phyloP scores from a whole-genome alignment of 1,284 basidiomycete genomes.

The Bjerkandera adusta region DNA sequence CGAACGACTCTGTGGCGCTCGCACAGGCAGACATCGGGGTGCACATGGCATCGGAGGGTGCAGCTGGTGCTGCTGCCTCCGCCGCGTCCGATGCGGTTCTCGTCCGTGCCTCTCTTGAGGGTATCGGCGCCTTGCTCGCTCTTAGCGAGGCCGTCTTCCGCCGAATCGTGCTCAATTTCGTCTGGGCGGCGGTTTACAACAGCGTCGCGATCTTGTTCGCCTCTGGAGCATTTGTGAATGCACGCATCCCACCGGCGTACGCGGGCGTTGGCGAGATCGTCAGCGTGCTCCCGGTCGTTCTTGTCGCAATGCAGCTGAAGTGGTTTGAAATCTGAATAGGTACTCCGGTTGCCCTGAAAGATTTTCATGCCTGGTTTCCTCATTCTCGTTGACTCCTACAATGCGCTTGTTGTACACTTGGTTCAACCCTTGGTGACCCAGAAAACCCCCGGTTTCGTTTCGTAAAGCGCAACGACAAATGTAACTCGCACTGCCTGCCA shows the following conservation, averaged over 20 bases:
- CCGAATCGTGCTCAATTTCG: constrained; percentile 42
- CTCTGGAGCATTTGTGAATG: constrained; percentile 43
- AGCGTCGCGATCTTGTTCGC: constrained; percentile 45
- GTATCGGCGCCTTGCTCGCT: constrained; percentile 39
- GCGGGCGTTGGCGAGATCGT: constrained; percentile 42
- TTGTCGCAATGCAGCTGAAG: constrained; percentile 33
- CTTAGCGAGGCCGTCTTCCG: constrained; percentile 40
- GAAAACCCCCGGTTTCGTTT: too few species aligned
- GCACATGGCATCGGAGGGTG: constrained; percentile 40
- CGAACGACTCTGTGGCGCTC: constrained; percentile 52
- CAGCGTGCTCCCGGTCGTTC: constrained; percentile 39
- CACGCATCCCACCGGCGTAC: constrained; percentile 38
- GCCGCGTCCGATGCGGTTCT: constrained; percentile 48
- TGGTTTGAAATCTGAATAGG: too few species aligned
- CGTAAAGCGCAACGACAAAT: too few species aligned
- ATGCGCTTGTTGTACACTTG: too few species aligned
- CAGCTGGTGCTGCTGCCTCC: constrained; percentile 32
- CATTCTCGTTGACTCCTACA: too few species aligned
- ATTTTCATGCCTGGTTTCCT: too few species aligned
- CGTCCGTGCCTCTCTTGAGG: constrained; percentile 34
- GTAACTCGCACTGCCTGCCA: too few species aligned
- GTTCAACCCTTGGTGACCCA: too few species aligned
- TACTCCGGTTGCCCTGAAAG: too few species aligned
- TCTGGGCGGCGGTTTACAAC: constrained; percentile 47
- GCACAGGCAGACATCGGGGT: constrained; percentile 49